Evolutionary conservation across 176 grass and related monocot genomes (phyloP), one percentile per base, ranked within the genome.

Genomic region (Paspalum notatum): DNA sequence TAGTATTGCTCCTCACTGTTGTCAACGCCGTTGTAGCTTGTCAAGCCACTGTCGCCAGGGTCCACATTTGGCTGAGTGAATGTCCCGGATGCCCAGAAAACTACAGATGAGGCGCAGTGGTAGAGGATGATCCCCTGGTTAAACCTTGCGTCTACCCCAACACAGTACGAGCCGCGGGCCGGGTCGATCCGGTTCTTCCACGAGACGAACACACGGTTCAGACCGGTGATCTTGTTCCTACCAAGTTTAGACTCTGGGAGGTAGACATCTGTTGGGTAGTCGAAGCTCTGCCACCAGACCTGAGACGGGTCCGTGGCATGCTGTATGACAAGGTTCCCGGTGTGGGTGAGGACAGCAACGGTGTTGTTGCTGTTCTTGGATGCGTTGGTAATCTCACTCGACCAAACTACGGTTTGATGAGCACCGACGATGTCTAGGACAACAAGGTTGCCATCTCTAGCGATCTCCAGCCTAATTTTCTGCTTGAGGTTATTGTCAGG

Each of bases 261-360:
- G 6, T 20, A 40, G 20, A 68, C 65, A 12, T 68, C 65, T 0
- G 65, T n/a, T 22, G 65, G 65, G 65, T 44, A 45, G 5, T 66
- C 65, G 14, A 67, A 68, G 65, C 65, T 68, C 40, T 66, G 64
- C 64, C 64, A 66, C 4, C 21, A 2, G 65, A 68, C 22, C 40
- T 42, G 25, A 22, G 32, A 32, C 32, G 4, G 41, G 20, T 21
- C 22, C 45, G 3, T 13, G 41, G 41, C 4, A 45, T 0, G n/a
- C 32, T 32, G 32, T 32, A 68, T 18, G 20, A 0, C 41, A 22
- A 68, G 41, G 40, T 68, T 68, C 6, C 65, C 41, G 2, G 41
- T 45, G 65, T 2, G 12, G 20, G 13, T 44, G 11, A 67, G 64
- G 12, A 67, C 37, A 66, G 20, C 9, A n/a, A 10, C 2, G 12